phyloP scores from a whole-genome alignment of 192 early-diverging fungal species.

The Helicostylum pulchrum region DNA sequence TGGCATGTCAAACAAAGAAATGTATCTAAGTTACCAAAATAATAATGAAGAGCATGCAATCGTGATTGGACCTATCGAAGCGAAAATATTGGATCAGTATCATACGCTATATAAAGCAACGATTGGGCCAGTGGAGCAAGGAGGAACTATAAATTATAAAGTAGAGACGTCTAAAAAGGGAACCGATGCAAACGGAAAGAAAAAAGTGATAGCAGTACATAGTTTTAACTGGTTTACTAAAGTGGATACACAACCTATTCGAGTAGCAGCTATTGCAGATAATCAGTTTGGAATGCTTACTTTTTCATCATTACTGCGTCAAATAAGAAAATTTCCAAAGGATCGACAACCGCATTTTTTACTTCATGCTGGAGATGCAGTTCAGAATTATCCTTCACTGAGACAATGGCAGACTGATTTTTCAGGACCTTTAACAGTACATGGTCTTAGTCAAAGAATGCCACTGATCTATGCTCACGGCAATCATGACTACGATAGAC shows the following conservation, averaged over 20 bases:
- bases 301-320: conserved; percentile 35
- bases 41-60: not conserved
- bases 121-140: conserved; percentile 27
- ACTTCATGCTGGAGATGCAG: conserved; percentile 69
- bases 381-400: conserved; percentile 54
- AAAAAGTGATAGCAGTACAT: conserved; percentile 28
- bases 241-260: conserved; percentile 35
- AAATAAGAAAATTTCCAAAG: conserved; percentile 8
- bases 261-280: conserved; percentile 40
- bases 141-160: conserved; percentile 25
- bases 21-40: conserved; percentile 40
- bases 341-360: conserved; percentile 47
- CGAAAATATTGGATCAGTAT: conserved; percentile 27
- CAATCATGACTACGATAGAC: conserved; percentile 70
- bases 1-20: conserved; percentile 39
- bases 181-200: conserved; percentile 13
- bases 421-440: conserved; percentile 57
- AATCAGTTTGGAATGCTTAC: conserved; percentile 48
- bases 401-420: conserved; percentile 73
- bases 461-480: conserved; percentile 72
- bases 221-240: conserved; percentile 32
- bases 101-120: conserved; percentile 39
- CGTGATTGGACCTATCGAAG: conserved; percentile 8
- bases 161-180: conserved; percentile 11
- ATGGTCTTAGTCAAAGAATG: conserved; percentile 48